Percentiles rank a stretch among this genome's conserved stretches.
These are phyloP conservation scores for Talaromyces islandicus DNA, from an alignment of 2,329 filamentous ascomycete species.

Conservation along the genomic window DNA sequence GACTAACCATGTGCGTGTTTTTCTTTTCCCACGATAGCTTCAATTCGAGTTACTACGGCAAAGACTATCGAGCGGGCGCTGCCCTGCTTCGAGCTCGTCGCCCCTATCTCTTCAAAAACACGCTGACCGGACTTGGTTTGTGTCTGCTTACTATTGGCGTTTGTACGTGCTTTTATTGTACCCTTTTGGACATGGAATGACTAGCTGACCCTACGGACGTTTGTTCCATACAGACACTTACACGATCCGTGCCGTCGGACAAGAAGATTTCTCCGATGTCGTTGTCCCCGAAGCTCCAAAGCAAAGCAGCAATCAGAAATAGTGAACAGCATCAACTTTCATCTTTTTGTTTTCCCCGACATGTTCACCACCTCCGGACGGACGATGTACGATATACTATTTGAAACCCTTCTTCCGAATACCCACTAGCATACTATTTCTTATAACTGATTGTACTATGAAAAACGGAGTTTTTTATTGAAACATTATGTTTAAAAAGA, in stretches of 20 bases:
- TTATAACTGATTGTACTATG: not conserved
- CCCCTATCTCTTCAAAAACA: slow-evolving; percentile 88
- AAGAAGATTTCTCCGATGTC: slow-evolving; percentile 96
- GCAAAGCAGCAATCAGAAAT: slow-evolving; percentile 13
- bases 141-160: slow-evolving; percentile 72
- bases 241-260: slow-evolving; percentile 78
- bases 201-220: too few species aligned
- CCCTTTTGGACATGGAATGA: not conserved
- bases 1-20: not conserved
- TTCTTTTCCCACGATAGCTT: slow-evolving; percentile 38
- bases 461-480: not conserved
- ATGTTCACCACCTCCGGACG: not conserved
- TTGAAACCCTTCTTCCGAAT: not conserved
- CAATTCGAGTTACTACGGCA: slow-evolving; percentile 87
- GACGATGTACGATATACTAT: not conserved
- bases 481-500: not conserved
- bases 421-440: not conserved
- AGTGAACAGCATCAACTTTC: not conserved
- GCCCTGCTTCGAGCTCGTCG: slow-evolving; percentile 86
- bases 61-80: slow-evolving; percentile 74
- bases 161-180: slow-evolving; percentile 59
- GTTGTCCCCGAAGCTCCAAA: slow-evolving; percentile 71
- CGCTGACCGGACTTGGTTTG: slow-evolving; percentile 70
- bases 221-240: slow-evolving; percentile 51
- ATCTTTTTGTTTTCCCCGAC: not conserved